Base-by-base conservation (phyloP, 2,329 filamentous ascomycete species). In the Diatrype stigma region DNA sequence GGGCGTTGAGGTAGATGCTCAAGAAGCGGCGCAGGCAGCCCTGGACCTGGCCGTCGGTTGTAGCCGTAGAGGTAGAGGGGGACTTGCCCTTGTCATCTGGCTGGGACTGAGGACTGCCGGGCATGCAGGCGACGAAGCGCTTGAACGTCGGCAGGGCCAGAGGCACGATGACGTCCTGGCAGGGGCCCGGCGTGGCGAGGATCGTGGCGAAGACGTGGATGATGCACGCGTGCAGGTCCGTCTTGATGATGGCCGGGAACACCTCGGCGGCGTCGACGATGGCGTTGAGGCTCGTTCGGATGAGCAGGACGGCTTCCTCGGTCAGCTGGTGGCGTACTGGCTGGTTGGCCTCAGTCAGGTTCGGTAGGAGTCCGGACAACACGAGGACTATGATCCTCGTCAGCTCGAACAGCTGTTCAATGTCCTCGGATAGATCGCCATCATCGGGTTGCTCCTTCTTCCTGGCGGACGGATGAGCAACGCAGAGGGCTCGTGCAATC, bases 181-280 rank as follows among this genome's bases (percentile, higher is more conserved):
- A 97, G 11, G 84, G 79, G 21, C 40, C 40, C 0, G 89, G 87
- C 1, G 91, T 96, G 14, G 89, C 88, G 12, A 99, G 80, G 51
- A 96, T 94, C 0, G 91, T 96, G 49, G 90, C 88, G 65, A 97
- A 96, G 50, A 97, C 96, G 73, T 99, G 92, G 46, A 99, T 82
- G 59, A 97, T 96, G 64, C 93, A 97, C 37, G 94, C 93, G 65
- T 97, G 91, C 6, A 99, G 79, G 67, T 99, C 94, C 10, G 91
- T 93, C 66, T 94, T 94, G 74, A 99, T 99, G 61, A 99, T 92
- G 2, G 89, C 85, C 0, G 95, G 95, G 71, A 99, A 99, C 16
- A 97, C 91, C 55, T 95, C 90, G 6, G 94, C 92, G 1, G 94
- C 92, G 64, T 97, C 90, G 3, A 97, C 94, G 2, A 99, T 81